These are phyloP conservation scores for Coprinopsis cinerea DNA, from an alignment of 768 basidiomycete species.

Conservation along the genomic window DNA sequence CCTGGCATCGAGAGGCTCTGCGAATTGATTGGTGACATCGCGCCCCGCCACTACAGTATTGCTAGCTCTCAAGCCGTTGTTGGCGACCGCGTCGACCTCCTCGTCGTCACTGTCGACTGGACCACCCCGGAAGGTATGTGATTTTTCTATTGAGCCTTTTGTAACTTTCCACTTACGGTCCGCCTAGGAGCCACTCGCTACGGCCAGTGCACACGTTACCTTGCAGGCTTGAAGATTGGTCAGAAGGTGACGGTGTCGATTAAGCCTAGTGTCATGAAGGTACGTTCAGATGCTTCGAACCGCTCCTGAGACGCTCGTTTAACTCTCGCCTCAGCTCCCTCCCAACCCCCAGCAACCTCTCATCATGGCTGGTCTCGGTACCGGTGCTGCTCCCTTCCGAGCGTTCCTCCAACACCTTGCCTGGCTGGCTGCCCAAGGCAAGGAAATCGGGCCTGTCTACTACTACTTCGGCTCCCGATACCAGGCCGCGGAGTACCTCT, in stretches of 20 bases:
- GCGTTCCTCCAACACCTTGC: slow-evolving; percentile 97
- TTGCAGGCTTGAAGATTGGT: slow-evolving; percentile 75
- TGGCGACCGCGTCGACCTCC: slow-evolving; percentile 87
- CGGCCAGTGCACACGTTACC: slow-evolving; percentile 96
- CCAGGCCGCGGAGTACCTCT: slow-evolving; percentile 92
- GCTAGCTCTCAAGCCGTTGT: slow-evolving; percentile 94
- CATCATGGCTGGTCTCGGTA: slow-evolving; percentile 98
- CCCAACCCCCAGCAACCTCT: slow-evolving; percentile 80
- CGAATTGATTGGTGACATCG: slow-evolving; percentile 89
- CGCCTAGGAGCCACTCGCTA: slow-evolving; percentile 62
- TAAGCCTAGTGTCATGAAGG: slow-evolving; percentile 99
- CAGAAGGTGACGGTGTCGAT: slow-evolving; percentile 96
- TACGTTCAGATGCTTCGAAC: slow-evolving; percentile 25
- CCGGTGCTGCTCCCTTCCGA: slow-evolving; percentile 98
- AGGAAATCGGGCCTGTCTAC: slow-evolving; percentile 84
- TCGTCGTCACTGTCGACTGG: slow-evolving; percentile 98
- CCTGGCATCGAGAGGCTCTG: slow-evolving; percentile 84
- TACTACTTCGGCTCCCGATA: slow-evolving; percentile 99
- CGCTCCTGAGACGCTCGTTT: slow-evolving; percentile 6
- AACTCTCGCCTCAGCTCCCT: slow-evolving; percentile 54
- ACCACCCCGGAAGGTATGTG: slow-evolving; percentile 69
- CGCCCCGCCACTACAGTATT: slow-evolving; percentile 97
- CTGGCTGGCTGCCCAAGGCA: slow-evolving; percentile 66
- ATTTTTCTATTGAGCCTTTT: slow-evolving; percentile 1
- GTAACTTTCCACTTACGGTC: neutral